Conservation (phyloP, 208 protist species). For the Blechomonas ayalai region DNA sequence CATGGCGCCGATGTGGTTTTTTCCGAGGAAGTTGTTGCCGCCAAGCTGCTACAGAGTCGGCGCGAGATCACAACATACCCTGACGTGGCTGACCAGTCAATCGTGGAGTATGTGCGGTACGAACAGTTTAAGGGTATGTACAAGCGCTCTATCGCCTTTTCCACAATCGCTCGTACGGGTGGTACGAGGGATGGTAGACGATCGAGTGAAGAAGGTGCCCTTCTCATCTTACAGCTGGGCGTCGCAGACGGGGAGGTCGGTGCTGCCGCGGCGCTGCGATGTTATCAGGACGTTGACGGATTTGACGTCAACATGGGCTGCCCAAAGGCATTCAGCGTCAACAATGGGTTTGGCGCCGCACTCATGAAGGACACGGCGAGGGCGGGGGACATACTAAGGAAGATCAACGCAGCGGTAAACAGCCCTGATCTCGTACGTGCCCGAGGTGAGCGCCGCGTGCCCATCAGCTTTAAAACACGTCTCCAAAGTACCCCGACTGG, state of each 20-base stretch:
- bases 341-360: constrained; percentile 95
- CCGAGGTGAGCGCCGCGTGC: constrained; percentile 18
- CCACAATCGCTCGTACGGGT: constrained; percentile 1
- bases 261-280: constrained; percentile 74
- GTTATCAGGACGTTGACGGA: constrained; percentile 90
- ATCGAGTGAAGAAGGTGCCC: too few relatives aligned
- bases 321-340: constrained; percentile 95
- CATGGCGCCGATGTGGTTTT: constrained; percentile 96
- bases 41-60: constrained; percentile 73
- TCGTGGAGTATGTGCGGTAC: constrained; percentile 86
- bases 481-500: constrained; percentile 29
- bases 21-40: constrained; percentile 95
- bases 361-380: constrained; percentile 69
- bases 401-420: constrained; percentile 46
- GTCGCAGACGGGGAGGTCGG: constrained; percentile 63
- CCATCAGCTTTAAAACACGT: constrained; percentile 79
- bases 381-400: constrained; percentile 60
- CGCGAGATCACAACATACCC: constrained; percentile 58
- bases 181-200: background rate
- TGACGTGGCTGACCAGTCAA: constrained; percentile 11
- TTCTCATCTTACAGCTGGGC: constrained; percentile 92
- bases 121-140: constrained; percentile 59
- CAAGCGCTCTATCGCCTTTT: constrained; percentile 8
- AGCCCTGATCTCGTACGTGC: constrained; percentile 5
- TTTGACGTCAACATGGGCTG: constrained; percentile 99